Conservation (phyloP, 2,329 filamentous ascomycete genomes). For the Beauveria asiatica region DNA sequence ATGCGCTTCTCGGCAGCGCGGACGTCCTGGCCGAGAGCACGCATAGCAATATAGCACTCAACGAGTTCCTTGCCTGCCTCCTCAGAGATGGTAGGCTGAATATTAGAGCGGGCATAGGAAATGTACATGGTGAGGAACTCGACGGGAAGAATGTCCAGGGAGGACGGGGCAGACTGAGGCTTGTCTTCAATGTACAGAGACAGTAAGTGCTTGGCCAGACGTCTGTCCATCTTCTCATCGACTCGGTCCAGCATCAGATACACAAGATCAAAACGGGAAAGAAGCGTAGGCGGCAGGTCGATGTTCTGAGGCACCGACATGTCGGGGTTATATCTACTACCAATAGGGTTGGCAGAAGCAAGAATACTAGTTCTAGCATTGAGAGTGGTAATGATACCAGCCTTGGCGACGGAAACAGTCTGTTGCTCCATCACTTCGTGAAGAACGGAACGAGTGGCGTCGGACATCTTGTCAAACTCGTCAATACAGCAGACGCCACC, state of each 20-base stretch:
- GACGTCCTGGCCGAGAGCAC: slow-evolving; percentile 80
- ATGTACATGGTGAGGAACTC: slow-evolving; percentile 97
- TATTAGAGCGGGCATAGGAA: slow-evolving; percentile 81
- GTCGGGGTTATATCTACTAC: slow-evolving; percentile 94
- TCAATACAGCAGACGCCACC: slow-evolving; percentile 80
- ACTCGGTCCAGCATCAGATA: slow-evolving; percentile 93
- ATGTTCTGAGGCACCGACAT: slow-evolving; percentile 96
- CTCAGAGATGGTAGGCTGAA: slow-evolving; percentile 73
- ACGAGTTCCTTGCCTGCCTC: slow-evolving; percentile 79
- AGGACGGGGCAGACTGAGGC: slow-evolving; percentile 70
- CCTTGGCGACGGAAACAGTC: slow-evolving; percentile 78
- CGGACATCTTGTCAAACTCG: slow-evolving; percentile 82
- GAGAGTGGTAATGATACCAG: slow-evolving; percentile 91
- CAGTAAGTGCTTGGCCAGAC: slow-evolving; percentile 83
- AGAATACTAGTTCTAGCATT: slow-evolving; percentile 94
- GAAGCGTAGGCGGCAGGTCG: slow-evolving; percentile 85
- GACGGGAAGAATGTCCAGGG: slow-evolving; percentile 75
- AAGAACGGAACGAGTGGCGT: slow-evolving; percentile 67
- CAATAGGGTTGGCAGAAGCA: slow-evolving; percentile 94
- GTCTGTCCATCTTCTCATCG: slow-evolving; percentile 81
- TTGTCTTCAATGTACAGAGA: slow-evolving; percentile 95
- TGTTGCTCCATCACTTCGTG: slow-evolving; percentile 88
- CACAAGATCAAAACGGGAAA: slow-evolving; percentile 93
- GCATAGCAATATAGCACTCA: slow-evolving; percentile 86
- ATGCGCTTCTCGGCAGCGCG: slow-evolving; percentile 89